Conservation (phyloP, 2,329 filamentous ascomycete species). For the Aspergillus fischeri region DNA sequence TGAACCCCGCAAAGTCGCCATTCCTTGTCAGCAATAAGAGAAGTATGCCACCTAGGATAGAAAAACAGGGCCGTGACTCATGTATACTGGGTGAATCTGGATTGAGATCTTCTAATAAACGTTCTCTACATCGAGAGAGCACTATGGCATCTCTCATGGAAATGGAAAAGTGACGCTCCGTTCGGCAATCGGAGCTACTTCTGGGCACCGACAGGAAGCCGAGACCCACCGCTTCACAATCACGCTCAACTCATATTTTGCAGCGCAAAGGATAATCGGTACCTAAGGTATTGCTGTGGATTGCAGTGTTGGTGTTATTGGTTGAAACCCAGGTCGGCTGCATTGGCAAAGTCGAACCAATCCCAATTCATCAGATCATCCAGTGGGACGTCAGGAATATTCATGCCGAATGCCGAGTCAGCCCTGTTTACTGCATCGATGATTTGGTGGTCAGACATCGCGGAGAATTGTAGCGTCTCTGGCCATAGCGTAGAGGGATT, state of each 20-base stretch:
- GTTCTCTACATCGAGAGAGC: not conserved
- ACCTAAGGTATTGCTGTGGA: not conserved
- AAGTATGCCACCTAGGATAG: not conserved
- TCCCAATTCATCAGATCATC: conserved; percentile 58
- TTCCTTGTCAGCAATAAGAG: conserved; percentile 3
- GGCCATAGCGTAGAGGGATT: conserved; percentile 39
- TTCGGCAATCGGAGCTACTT: conserved; percentile 25
- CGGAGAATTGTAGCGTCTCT: conserved; percentile 58
- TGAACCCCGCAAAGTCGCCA: conserved; percentile 25
- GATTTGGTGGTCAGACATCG: conserved; percentile 68
- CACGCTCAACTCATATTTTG: not conserved
- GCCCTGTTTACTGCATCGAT: conserved; percentile 62
- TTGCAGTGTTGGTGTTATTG: not conserved
- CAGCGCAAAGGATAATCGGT: not conserved
- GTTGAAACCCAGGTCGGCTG: conserved; percentile 18
- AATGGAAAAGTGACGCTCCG: conserved; percentile 12
- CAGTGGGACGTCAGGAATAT: conserved; percentile 54
- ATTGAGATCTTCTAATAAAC: not conserved
- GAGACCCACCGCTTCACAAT: not conserved
- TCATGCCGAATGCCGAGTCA: conserved; percentile 55
- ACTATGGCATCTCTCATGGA: not conserved
- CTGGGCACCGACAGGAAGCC: conserved; percentile 22
- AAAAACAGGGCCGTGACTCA: conserved; percentile 5
- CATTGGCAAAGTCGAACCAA: conserved; percentile 47
- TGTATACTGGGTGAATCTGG: not conserved